Conservation (phyloP, 1,284 basidiomycete genomes). For the Malassezia arunalokei region DNA sequence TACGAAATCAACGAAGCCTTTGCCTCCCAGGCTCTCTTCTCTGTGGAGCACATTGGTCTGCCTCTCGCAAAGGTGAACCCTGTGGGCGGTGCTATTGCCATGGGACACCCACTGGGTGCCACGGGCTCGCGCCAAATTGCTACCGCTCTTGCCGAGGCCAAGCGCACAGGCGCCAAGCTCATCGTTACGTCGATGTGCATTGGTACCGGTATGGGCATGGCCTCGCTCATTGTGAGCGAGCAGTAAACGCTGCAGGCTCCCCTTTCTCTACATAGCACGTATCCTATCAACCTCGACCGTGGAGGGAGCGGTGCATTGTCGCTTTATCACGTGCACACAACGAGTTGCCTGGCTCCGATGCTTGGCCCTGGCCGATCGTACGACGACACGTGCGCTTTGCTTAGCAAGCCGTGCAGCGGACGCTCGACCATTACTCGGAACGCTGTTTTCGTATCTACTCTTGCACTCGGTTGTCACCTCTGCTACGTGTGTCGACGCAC, state of each 20-base stretch:
- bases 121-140: slow-evolving; percentile 73
- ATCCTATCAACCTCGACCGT: too few species aligned
- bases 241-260: slow-evolving; percentile 17
- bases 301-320: too few species aligned
- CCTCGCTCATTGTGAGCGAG: slow-evolving; percentile 68
- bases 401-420: too few species aligned
- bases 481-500: too few species aligned
- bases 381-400: too few species aligned
- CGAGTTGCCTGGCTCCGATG: too few species aligned
- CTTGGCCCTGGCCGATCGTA: too few species aligned
- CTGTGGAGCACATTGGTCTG: slow-evolving; percentile 52
- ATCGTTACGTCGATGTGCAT: slow-evolving; percentile 71
- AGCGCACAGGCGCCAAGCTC: slow-evolving; percentile 55
- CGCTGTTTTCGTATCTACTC: too few species aligned
- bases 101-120: slow-evolving; percentile 48
- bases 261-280: too few species aligned
- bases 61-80: slow-evolving; percentile 49
- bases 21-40: slow-evolving; percentile 49
- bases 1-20: slow-evolving; percentile 48
- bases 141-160: slow-evolving; percentile 67
- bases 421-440: too few species aligned
- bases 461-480: too few species aligned
- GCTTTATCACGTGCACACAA: too few species aligned
- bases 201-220: slow-evolving; percentile 74
- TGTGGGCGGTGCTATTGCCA: slow-evolving; percentile 49